These are phyloP conservation scores for Saccharata proteae DNA, from an alignment of 2,329 filamentous ascomycete genomes.

Conservation along the genomic window DNA sequence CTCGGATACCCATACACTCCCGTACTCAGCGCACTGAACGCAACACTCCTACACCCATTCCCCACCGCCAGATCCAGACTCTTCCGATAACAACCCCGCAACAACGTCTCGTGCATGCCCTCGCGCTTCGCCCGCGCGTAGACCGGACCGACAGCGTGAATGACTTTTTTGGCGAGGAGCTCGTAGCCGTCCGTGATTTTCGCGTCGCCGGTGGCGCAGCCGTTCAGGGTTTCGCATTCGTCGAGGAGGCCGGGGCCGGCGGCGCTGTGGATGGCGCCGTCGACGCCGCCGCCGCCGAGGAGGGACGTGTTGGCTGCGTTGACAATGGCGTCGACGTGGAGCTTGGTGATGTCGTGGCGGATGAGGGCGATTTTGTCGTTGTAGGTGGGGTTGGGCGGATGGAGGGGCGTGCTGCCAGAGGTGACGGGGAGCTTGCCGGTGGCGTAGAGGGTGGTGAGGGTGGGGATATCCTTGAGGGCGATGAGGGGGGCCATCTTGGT, in stretches of 20 bases:
- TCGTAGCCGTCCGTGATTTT: conserved; percentile 72
- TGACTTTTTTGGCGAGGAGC: conserved; percentile 65
- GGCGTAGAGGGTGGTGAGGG: conserved; percentile 54
- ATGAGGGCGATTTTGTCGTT: conserved; percentile 63
- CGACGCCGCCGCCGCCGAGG: conserved; percentile 77
- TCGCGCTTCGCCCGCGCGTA: conserved; percentile 40
- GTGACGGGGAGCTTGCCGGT: conserved; percentile 8
- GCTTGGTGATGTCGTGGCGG: conserved; percentile 67
- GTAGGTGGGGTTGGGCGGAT: conserved; percentile 37
- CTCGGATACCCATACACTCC: conserved; percentile 84
- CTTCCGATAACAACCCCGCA: conserved; percentile 55
- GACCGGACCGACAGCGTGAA: conserved; percentile 82
- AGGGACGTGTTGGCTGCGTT: conserved; percentile 79
- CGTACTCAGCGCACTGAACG: conserved; percentile 76
- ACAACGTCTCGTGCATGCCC: conserved; percentile 27
- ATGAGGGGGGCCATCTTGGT: conserved; percentile 7
- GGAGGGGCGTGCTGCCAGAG: conserved; percentile 10
- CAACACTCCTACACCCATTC: conserved; percentile 56
- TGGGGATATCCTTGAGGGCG: conserved; percentile 46
- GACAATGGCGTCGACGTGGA: conserved; percentile 72
- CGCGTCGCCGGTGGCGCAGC: conserved; percentile 66
- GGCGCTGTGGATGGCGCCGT: conserved; percentile 63
- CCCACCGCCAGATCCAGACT: conserved; percentile 62
- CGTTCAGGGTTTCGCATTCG: conserved; percentile 60
- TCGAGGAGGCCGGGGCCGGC: conserved; percentile 56